A percentile compares a stretch with the other conserved stretches of the same genome.
phyloP scores from a whole-genome alignment of 225 moss, liverwort and hornwort species.

The Takakia lepidozioides region DNA sequence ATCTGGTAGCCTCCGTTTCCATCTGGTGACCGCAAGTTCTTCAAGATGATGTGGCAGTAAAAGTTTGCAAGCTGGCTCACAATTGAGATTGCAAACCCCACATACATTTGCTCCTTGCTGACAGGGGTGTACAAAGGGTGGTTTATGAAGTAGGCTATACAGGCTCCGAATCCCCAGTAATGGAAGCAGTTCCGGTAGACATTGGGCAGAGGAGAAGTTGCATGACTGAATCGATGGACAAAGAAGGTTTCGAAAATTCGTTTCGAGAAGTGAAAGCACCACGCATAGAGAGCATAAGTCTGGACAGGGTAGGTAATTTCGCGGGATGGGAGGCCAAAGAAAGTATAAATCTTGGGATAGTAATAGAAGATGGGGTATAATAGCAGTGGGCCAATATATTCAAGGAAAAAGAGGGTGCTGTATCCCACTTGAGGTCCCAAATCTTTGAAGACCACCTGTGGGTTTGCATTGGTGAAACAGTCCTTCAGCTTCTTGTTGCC shows the following conservation, averaged over 20 bases:
- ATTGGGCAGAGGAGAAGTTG: slow-evolving; percentile 58
- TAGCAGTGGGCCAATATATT: slow-evolving; percentile 73
- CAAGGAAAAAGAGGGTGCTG: slow-evolving; percentile 65
- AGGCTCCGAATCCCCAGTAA: slow-evolving; percentile 69
- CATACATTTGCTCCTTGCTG: slow-evolving; percentile 47
- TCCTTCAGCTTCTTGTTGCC: slow-evolving; percentile 62
- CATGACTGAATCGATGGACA: slow-evolving; percentile 68
- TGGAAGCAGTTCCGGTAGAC: slow-evolving; percentile 75
- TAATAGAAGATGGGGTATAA: slow-evolving; percentile 80
- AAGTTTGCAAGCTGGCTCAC: slow-evolving; percentile 62
- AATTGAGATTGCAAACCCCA: slow-evolving; percentile 45
- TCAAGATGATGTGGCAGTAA: slow-evolving; percentile 70
- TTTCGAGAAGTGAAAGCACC: slow-evolving; percentile 69
- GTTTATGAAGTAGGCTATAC: slow-evolving; percentile 79
- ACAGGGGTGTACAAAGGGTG: slow-evolving; percentile 74
- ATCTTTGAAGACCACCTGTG: slow-evolving; percentile 71
- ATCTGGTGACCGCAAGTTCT: slow-evolving; percentile 36
- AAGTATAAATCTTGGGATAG: slow-evolving; percentile 53
- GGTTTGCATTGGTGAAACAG: slow-evolving; percentile 35
- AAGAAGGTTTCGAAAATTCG: slow-evolving; percentile 69
- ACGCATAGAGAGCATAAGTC: slow-evolving; percentile 56
- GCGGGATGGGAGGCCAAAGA: slow-evolving; percentile 48
- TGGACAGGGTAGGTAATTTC: slow-evolving; percentile 37
- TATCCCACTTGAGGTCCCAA: slow-evolving; percentile 79
- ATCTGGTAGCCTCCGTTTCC: slow-evolving; percentile 65